phyloP scores from a whole-genome alignment of 2,329 filamentous ascomycete genomes.

The Fusarium caatingaense region DNA sequence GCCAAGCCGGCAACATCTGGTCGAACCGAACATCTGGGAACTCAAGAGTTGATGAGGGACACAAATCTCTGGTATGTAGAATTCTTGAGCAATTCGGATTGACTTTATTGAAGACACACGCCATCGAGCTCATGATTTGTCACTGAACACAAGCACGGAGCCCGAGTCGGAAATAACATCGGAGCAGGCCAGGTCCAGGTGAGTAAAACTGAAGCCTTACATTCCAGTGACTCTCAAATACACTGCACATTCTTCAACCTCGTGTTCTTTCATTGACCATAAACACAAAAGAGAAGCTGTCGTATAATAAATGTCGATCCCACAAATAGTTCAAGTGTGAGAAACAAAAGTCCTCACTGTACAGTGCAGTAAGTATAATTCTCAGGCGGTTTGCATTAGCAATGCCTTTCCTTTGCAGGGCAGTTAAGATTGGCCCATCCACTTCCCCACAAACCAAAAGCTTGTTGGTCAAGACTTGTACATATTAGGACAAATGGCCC shows the following conservation, averaged over 20 bases:
- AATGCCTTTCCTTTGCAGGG: constrained; percentile 9
- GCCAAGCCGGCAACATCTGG: constrained; percentile 35
- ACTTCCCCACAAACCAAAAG: constrained; percentile 40
- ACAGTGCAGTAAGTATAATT: not conserved
- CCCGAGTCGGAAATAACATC: constrained; percentile 19
- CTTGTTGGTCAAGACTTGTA: constrained; percentile 35
- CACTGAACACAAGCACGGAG: not conserved
- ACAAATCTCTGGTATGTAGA: constrained; percentile 11
- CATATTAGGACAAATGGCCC: constrained; percentile 31
- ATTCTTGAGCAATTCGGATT: constrained; percentile 3
- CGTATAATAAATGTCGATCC: not conserved
- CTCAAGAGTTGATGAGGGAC: not conserved
- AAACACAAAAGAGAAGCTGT: not conserved
- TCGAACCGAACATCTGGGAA: constrained; percentile 31
- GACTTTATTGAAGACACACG: constrained; percentile 5
- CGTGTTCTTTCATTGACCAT: not conserved
- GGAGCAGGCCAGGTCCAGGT: constrained; percentile 5
- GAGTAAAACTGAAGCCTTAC: not conserved
- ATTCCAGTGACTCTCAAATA: not conserved
- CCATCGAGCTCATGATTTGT: constrained; percentile 4
- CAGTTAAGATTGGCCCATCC: constrained; percentile 34
- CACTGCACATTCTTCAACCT: not conserved
- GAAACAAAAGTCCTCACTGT: not conserved
- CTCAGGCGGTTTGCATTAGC: constrained; percentile 22
- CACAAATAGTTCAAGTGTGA: not conserved